A percentile compares a stretch with the other conserved stretches of the same genome.
Evolutionary conservation across 1,284 basidiomycete genomes (phyloP).

Genomic region (Microbotryomycetes sp.): DNA sequence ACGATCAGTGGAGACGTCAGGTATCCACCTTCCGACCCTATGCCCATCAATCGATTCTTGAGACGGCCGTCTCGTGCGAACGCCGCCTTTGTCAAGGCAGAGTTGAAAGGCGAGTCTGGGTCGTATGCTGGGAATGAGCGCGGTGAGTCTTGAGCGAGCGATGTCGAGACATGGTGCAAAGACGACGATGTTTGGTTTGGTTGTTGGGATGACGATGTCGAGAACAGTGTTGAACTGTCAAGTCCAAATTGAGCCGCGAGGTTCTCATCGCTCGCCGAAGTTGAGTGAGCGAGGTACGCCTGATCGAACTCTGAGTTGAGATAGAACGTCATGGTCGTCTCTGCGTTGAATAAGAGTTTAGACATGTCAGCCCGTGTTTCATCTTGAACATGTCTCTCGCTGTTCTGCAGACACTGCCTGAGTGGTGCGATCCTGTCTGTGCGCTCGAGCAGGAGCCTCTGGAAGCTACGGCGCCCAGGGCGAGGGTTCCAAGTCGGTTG

Average conservation of each 20-base stretch:
- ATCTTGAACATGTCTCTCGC: too few relatives aligned
- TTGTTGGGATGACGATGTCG: constrained; percentile 6
- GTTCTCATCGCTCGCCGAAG: not conserved
- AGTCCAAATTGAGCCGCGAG: constrained; percentile 9
- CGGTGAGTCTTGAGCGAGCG: constrained; percentile 1
- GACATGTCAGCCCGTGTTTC: too few relatives aligned
- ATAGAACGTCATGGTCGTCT: constrained; percentile 20
- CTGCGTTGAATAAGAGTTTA: too few relatives aligned
- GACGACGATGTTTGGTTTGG: constrained; percentile 13
- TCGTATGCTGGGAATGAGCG: constrained; percentile 13
- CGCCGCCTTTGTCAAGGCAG: not conserved
- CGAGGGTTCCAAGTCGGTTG: too few relatives aligned
- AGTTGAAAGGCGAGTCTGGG: constrained; percentile 27
- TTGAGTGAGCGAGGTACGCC: constrained; percentile 1
- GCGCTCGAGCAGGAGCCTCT: too few relatives aligned
- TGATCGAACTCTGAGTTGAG: constrained; percentile 18
- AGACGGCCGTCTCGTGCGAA: constrained; percentile 27
- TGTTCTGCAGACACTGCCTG: too few relatives aligned
- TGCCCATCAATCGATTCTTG: constrained; percentile 32
- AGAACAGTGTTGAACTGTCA: constrained; percentile 17
- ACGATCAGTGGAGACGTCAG: constrained; percentile 33
- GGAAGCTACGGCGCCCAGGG: too few relatives aligned
- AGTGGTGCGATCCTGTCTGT: too few relatives aligned
- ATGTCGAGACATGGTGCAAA: not conserved
- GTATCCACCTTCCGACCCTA: constrained; percentile 33